Evolutionary conservation across 129 eudicot species (phyloP), one percentile per base, ranked within the genome.

Genomic region (Helianthus tuberosus): DNA sequence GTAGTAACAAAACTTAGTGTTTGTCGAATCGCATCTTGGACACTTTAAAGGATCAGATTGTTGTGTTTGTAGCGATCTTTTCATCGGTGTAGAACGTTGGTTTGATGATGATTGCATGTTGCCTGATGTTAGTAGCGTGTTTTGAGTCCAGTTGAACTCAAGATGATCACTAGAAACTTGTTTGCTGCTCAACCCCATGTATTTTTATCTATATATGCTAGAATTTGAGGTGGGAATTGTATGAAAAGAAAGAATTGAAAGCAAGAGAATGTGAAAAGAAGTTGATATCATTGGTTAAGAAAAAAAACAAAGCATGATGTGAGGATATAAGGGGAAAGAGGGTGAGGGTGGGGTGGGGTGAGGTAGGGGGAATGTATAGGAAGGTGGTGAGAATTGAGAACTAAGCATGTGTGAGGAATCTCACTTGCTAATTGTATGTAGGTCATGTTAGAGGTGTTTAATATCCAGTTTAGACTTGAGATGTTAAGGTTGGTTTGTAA

Each of bases 1-100:
- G 80, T 91, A 91, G 86, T 91, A 91, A 67, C 97, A 91, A 68
- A 91, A 91, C 78, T 91, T 91, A 0, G 97, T 91, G 79, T 91
- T 91, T 5, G 83, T 57, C 0, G 97, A 91, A n/a, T 74, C 86
- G 36, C 97, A 92, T 69, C 97, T 82, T 7, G 97, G 97, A 66
- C 97, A 92, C 52, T 85, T 83, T 63, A 87, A 15, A 1, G 68
- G 70, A 69, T 88, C 88, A 3, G 84, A 10, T 59, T 80, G 85
- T 57, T 81, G 86, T n/a, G 79, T 64, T 66, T 71, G 81, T 47
- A 77, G 86, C 9, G 76, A 76, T 75, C 80, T 70, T 74, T 54
- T 73, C 47, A 39, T 69, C 1, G 64, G 15, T 0, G 86, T 57
- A 16, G 77, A 49, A 10, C 75, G 79, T n/a, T 17, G 83, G 57